These are phyloP conservation scores for Helichrysum umbraculigerum DNA, from an alignment of 129 eudicot species.

Conservation along the genomic window DNA sequence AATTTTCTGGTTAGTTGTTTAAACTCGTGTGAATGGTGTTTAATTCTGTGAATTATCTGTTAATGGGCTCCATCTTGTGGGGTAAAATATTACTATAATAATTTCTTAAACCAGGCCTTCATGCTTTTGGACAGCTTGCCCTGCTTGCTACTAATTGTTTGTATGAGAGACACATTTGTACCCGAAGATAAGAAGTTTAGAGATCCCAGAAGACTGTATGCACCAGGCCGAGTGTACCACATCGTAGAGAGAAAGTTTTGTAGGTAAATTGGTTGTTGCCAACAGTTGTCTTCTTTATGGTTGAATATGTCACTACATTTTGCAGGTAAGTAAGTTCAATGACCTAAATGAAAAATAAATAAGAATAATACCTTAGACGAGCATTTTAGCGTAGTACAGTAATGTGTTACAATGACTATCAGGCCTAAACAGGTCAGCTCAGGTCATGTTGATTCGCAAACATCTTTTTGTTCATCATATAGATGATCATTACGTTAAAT, in stretches of 20 bases:
- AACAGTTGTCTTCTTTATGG: background rate
- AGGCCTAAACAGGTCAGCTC: too few relatives aligned
- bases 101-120: conserved; percentile 48
- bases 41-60: background rate
- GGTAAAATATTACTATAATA: conserved; percentile 28
- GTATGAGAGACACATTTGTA: conserved; percentile 81
- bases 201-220: conserved; percentile 82
- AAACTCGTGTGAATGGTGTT: background rate
- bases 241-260: conserved; percentile 78
- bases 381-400: too few relatives aligned
- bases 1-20: conserved; percentile 64
- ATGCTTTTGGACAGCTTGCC: conserved; percentile 87
- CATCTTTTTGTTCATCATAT: background rate
- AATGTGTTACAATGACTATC: too few relatives aligned
- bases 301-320: too few relatives aligned
- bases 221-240: conserved; percentile 86
- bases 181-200: conserved; percentile 61
- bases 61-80: conserved; percentile 22
- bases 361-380: too few relatives aligned
- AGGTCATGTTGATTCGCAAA: too few relatives aligned
- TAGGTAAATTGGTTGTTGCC: conserved; percentile 45
- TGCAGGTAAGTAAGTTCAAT: too few relatives aligned
- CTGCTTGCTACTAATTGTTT: conserved; percentile 60
- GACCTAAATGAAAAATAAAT: too few relatives aligned
- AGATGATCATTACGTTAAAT: background rate